Percentiles rank a stretch among this genome's conserved stretches.
Conservation (phyloP, 2,329 filamentous ascomycete species). For the Venturiaceae sp. region DNA sequence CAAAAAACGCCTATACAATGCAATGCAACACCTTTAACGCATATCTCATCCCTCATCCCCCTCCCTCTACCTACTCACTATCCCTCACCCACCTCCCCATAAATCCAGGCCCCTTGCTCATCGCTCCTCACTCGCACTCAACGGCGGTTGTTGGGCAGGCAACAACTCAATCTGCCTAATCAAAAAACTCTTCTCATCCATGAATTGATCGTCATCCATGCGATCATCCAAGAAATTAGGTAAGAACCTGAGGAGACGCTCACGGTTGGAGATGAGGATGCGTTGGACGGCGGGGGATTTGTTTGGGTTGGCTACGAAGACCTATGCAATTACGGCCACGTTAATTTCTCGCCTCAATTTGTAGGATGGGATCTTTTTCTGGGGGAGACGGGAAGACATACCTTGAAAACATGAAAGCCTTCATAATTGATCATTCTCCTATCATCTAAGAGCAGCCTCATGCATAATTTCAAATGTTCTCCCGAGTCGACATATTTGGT, state of each 20-base stretch:
- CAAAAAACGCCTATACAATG: no score
- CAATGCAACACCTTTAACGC: no score
- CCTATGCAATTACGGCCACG: no score
- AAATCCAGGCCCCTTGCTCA: background rate
- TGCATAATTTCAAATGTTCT: slow-evolving; percentile 94
- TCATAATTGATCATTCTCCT: slow-evolving; percentile 99
- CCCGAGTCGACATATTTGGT: slow-evolving; percentile 91
- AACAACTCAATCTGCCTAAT: slow-evolving; percentile 75
- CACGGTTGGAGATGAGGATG: slow-evolving; percentile 92
- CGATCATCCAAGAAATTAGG: slow-evolving; percentile 88
- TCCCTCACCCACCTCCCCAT: background rate
- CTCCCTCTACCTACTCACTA: background rate
- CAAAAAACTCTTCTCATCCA: slow-evolving; percentile 93
- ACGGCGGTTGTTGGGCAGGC: slow-evolving; percentile 12
- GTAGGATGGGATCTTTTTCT: no score
- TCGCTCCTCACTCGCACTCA: background rate
- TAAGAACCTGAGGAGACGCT: slow-evolving; percentile 80
- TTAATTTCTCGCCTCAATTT: no score
- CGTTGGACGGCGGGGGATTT: slow-evolving; percentile 95
- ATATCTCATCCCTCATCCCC: no score
- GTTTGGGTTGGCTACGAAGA: slow-evolving; percentile 97
- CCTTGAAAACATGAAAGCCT: slow-evolving; percentile 97
- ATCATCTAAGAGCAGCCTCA: slow-evolving; percentile 93
- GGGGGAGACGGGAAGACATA: slow-evolving; percentile 18
- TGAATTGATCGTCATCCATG: slow-evolving; percentile 96